Evolutionary conservation across 768 basidiomycete species (phyloP).

Genomic region (Mycena albidolilacea): DNA sequence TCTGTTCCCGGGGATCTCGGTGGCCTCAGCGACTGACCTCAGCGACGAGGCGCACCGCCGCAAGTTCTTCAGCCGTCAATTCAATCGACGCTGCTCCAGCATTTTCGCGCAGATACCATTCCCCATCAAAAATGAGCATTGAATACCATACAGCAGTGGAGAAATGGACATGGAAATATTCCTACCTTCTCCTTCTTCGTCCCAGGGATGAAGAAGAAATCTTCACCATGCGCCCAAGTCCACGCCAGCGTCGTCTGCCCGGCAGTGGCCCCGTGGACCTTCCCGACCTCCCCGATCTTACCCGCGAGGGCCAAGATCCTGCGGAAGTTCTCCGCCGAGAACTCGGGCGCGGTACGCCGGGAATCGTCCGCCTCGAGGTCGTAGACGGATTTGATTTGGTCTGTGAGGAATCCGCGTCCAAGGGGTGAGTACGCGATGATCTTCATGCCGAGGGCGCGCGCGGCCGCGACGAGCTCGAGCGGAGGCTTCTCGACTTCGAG

Average conservation of each 20-base stretch:
- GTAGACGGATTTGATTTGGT: slow-evolving; percentile 54
- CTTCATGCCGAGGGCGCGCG: slow-evolving; percentile 51
- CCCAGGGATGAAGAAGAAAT: slow-evolving; percentile 65
- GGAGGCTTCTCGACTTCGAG: slow-evolving; percentile 43
- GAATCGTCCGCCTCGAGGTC: slow-evolving; percentile 49
- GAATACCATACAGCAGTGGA: too few relatives aligned
- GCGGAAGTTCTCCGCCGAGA: not conserved
- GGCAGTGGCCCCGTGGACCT: slow-evolving; percentile 54
- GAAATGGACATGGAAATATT: not conserved
- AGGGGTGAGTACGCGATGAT: slow-evolving; percentile 57
- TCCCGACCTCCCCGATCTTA: slow-evolving; percentile 39
- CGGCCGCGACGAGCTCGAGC: slow-evolving; percentile 46
- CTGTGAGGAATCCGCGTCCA: slow-evolving; percentile 56
- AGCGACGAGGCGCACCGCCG: slow-evolving; percentile 52
- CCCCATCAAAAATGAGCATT: not conserved
- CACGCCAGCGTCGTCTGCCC: slow-evolving; percentile 65
- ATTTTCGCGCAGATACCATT: not conserved
- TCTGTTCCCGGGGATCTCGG: slow-evolving; percentile 38
- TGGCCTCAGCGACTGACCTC: slow-evolving; percentile 53
- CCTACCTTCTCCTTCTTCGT: slow-evolving; percentile 56
- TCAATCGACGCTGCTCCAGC: slow-evolving; percentile 40
- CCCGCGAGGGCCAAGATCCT: not conserved
- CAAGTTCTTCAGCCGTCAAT: slow-evolving; percentile 54
- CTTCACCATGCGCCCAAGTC: slow-evolving; percentile 62
- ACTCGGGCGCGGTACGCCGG: not conserved